Conservation (phyloP, 139 green algal genomes). For the Haematococcus sp. region DNA sequence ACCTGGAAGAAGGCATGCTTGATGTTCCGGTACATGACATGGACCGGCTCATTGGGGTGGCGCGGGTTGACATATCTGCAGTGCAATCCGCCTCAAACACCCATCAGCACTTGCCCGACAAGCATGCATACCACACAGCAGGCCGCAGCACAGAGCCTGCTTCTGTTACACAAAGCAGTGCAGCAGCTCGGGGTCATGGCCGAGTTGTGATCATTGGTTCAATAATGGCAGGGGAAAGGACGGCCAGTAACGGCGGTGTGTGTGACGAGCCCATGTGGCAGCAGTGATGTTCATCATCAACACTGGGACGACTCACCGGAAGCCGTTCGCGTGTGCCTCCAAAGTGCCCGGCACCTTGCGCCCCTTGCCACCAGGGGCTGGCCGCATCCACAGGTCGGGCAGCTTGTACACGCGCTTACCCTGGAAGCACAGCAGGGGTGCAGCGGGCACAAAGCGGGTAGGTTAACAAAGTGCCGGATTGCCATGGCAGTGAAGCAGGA, state of each 20-base stretch:
- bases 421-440: no score
- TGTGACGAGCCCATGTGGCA: not conserved
- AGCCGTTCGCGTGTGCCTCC: conserved; percentile 95
- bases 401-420: conserved; percentile 76
- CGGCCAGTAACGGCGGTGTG: not conserved
- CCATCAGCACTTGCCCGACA: not conserved
- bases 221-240: no score
- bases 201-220: no score
- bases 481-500: no score
- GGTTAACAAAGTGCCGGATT: no score
- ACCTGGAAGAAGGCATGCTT: conserved; percentile 96
- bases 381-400: conserved; percentile 93
- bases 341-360: conserved; percentile 88
- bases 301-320: conserved; percentile 51
- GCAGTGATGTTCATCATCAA: no score
- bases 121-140: not conserved
- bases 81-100: not conserved
- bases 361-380: conserved; percentile 83
- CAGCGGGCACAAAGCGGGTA: no score
- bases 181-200: not conserved
- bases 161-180: not conserved
- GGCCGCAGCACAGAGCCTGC: no score
- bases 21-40: conserved; percentile 98
- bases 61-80: conserved; percentile 79
- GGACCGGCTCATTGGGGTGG: conserved; percentile 75